phyloP scores from a whole-genome alignment of 2,329 filamentous ascomycete species.

The Cordyceps pruinosa region DNA sequence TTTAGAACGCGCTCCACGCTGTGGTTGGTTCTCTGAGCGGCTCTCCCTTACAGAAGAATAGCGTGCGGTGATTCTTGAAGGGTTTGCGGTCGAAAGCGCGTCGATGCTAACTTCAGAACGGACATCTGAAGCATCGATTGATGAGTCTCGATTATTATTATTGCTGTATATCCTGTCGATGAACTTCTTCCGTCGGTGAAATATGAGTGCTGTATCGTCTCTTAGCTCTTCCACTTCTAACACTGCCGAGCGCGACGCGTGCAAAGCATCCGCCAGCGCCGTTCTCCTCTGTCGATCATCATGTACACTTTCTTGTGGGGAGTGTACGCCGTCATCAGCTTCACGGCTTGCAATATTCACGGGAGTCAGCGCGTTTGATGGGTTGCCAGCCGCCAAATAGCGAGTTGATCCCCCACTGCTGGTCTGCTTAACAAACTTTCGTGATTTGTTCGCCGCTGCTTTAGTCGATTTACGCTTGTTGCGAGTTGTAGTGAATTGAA shows the following conservation, averaged over 20 bases:
- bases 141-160: conserved; percentile 25
- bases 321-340: not conserved
- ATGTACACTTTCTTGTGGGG: not conserved
- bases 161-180: conserved; percentile 49
- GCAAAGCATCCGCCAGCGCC: not conserved
- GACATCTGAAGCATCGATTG: not conserved
- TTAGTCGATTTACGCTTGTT: not conserved
- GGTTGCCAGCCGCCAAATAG: not conserved
- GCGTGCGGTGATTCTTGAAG: not conserved
- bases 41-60: not conserved
- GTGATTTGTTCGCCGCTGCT: conserved; percentile 12
- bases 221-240: conserved; percentile 42
- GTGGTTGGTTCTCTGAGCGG: conserved; percentile 11
- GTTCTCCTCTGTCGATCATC: not conserved
- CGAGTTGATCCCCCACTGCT: conserved; percentile 19
- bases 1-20: conserved; percentile 16
- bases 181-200: conserved; percentile 44
- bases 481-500: conserved; percentile 13
- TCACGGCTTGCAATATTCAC: not conserved
- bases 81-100: not conserved
- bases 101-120: not conserved
- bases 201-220: conserved; percentile 30
- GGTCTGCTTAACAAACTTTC: conserved; percentile 25
- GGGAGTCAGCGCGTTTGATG: not conserved
- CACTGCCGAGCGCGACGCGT: conserved; percentile 43